Percentiles rank a stretch among this genome's conserved stretches.
Conservation (phyloP, 257 asterid species). For the Leonotis leonurus region DNA sequence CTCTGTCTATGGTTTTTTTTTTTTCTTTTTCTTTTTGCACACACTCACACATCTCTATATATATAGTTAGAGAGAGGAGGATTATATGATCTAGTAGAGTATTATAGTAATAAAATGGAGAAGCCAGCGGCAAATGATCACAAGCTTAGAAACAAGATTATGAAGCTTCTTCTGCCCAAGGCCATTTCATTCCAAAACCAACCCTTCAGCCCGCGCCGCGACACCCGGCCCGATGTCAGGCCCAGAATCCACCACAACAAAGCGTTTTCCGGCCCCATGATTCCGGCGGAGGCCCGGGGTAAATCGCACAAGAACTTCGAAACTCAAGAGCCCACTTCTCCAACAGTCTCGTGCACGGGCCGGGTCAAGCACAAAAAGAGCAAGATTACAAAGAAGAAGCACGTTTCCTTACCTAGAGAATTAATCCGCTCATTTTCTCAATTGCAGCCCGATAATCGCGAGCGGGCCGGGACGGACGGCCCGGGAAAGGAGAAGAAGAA, state of each 20-base stretch:
- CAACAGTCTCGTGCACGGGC: constrained; percentile 59
- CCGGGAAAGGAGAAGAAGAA: not conserved
- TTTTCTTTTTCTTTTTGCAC: no score
- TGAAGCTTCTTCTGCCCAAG: constrained; percentile 34
- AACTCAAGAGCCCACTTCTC: constrained; percentile 45
- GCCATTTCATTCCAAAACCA: constrained; percentile 33
- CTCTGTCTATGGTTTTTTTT: no score
- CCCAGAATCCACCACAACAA: constrained; percentile 11
- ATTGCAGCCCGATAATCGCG: not conserved
- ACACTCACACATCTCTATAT: no score
- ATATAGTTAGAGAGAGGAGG: no score
- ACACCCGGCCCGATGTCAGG: constrained; percentile 21
- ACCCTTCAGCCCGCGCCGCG: constrained; percentile 36
- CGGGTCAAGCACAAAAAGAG: constrained; percentile 34
- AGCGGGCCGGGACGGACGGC: not conserved
- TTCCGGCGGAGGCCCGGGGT: constrained; percentile 37
- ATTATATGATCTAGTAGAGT: no score
- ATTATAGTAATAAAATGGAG: constrained; percentile 17
- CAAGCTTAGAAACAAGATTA: constrained; percentile 28
- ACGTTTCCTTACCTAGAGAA: constrained; percentile 15
- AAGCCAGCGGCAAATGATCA: constrained; percentile 13
- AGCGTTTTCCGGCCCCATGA: constrained; percentile 38
- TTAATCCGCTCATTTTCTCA: constrained; percentile 2
- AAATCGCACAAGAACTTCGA: constrained; percentile 30
- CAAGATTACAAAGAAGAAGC: constrained; percentile 7